phyloP scores from a whole-genome alignment of 2,329 filamentous ascomycete species.

The Pyrenophora teres region DNA sequence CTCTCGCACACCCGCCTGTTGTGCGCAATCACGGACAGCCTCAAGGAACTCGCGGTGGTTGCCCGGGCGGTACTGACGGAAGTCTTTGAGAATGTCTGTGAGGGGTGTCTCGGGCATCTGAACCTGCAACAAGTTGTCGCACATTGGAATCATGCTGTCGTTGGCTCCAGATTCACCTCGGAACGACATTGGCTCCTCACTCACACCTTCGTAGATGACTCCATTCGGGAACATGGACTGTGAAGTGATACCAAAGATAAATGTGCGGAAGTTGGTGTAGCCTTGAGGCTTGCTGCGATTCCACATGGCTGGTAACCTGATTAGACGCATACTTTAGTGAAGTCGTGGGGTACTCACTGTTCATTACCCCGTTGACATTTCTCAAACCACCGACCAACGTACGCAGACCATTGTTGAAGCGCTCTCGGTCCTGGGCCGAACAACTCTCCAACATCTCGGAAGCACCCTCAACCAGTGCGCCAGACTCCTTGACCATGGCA shows the following conservation, averaged over 20 bases:
- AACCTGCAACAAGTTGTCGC: constrained; percentile 85
- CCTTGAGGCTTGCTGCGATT: constrained; percentile 78
- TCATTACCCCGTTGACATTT: constrained; percentile 80
- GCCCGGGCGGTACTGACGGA: constrained; percentile 84
- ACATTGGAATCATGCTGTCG: constrained; percentile 89
- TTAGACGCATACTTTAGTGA: too few relatives aligned
- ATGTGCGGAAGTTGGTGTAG: constrained; percentile 90
- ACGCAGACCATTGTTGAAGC: constrained; percentile 62
- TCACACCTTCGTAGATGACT: constrained; percentile 85
- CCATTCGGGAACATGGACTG: constrained; percentile 95
- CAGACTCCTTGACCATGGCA: constrained; percentile 90
- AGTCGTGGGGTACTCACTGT: constrained; percentile 55
- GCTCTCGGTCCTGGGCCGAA: constrained; percentile 51
- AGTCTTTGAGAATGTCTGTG: constrained; percentile 85
- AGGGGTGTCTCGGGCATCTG: constrained; percentile 88
- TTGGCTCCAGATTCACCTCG: constrained; percentile 93
- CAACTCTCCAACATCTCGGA: constrained; percentile 66
- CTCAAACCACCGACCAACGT: constrained; percentile 64
- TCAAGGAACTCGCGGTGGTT: constrained; percentile 86
- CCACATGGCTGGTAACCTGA: constrained; percentile 72
- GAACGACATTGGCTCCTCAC: constrained; percentile 77
- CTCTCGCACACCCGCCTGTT: constrained; percentile 59
- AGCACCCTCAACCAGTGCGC: constrained; percentile 73
- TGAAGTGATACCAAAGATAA: constrained; percentile 94
- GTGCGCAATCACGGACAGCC: constrained; percentile 64